These are phyloP conservation scores for Chloris gayana DNA, from an alignment of 176 grass and related monocot species.

Conservation along the genomic window DNA sequence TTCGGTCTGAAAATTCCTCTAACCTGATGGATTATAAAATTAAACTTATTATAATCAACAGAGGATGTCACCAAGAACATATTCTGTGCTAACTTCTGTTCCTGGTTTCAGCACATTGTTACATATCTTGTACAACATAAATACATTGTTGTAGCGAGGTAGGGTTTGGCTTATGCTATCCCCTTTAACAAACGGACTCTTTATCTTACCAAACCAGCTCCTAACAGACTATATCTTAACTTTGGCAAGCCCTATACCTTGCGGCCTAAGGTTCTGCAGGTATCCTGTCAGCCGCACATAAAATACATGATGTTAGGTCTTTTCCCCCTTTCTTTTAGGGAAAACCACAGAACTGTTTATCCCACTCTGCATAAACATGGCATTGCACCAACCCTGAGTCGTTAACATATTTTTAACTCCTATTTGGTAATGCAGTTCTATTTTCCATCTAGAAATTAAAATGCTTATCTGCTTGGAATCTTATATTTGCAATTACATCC, in stretches of 20 bases:
- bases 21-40: conserved; percentile 13
- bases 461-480: conserved; percentile 15
- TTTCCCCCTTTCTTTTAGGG: not conserved
- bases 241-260: too few species aligned
- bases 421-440: conserved; percentile 22
- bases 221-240: too few species aligned
- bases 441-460: not conserved
- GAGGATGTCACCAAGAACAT: not conserved
- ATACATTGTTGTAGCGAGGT: too few species aligned
- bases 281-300: too few species aligned
- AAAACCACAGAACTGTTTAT: conserved; percentile 29
- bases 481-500: conserved; percentile 37
- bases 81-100: conserved; percentile 5
- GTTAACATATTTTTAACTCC: conserved; percentile 13
- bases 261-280: too few species aligned
- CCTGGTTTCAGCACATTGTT: conserved; percentile 9
- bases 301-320: not conserved
- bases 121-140: not conserved
- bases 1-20: conserved; percentile 1
- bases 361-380: not conserved
- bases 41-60: not conserved
- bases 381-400: not conserved
- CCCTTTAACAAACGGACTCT: too few species aligned
- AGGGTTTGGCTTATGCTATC: too few species aligned
- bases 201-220: too few species aligned